Evolutionary conservation across 805 yeast species (phyloP), one percentile per base, ranked within the genome.

Genomic region (Clavispora santaluciae): DNA sequence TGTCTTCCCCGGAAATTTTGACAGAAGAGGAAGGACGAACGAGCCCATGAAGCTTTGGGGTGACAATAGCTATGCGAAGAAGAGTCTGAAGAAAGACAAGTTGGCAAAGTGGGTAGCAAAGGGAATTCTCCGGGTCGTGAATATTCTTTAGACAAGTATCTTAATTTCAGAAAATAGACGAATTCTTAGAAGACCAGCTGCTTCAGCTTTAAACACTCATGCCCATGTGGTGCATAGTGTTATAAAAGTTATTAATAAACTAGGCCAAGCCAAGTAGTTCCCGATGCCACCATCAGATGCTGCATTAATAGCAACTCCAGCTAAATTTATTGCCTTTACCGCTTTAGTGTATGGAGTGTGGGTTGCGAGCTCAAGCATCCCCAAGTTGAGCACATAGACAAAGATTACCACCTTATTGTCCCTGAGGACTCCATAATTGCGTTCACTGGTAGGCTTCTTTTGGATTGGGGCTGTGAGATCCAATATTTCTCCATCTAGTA

Each of bases 1-100:
- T 40, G 37, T 38, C 21, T 50, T 56, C 0, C 58, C 60, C 10
- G 56, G 54, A 4, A 60, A 65, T 37, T 64, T 61, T 43, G 60
- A 68, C 7, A 43, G 45, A 23, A 42, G 36, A 25, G 66, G 66
- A 2, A 49, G 60, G 36, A 64, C 68, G 22, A 59, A 65, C 40
- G 59, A 36, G 7, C 39, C 51, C 10, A 46, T 47, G 47, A 22
- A 29, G 10, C 36, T 51, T 30, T 43, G 46, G 40, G 43, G 30
- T 3, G 42, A 38, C 29, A 48, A 49, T 23, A 20, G 26, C 2
- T 49, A 49, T 30, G 45, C 45, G 15, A 30, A 44, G 9, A n/a
- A 17, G n/a, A 21, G 13, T 1, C 35, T 16, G 31, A 15, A 4
- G 4, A 28, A 28, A 12, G 9, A 28, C 10, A 28, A 16, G 31